Evolutionary conservation across 768 basidiomycete genomes (phyloP), one percentile per base, ranked within the genome.

Genomic region (Auricularia auricula-judae): DNA sequence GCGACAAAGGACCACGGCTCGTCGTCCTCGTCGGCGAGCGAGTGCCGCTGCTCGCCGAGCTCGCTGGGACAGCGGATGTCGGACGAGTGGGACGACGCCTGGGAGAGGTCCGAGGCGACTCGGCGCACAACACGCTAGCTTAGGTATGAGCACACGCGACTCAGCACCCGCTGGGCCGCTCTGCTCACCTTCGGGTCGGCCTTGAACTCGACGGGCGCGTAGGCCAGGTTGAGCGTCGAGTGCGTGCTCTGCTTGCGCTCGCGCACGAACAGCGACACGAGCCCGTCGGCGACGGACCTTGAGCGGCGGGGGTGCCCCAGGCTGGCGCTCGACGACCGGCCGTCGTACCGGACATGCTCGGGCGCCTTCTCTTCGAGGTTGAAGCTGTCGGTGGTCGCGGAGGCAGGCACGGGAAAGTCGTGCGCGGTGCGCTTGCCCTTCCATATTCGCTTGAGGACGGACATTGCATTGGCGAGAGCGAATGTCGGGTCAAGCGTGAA

Each of bases 171-270:
- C 21, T 29, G 56, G 56, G 23, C 4, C 54, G 16, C 14, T 56
- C n/a, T 3, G 14, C 11, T 10, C 56, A 29, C 56, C 23, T 23
- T 7, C 56, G 23, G 56, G n/a, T 29, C 10, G 23, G 56, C 56
- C 56, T 59, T 59, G 56, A 59, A 59, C 23, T 59, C 56, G 56
- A 59, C 56, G 4, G 56, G 56, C 12, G 56, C 56, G 47, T 51
- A 51, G 5, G 47, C 14, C 18, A 51, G 7, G 23, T 5, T 23
- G 56, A 59, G 56, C 56, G 56, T 59, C 14, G 23, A n/a, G 56
- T 59, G 56, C 23, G 56, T 35, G 11, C 16, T n/a, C 23, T 29
- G 34, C 56, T 59, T 59, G 23, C 56, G 56, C 34, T 59, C 56
- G 56, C 56, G 56, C 34, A 59, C 34, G 29, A 59, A 35, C 14